Base-by-base conservation (phyloP, 345 rosid genomes). In the Hibiscus trionum region DNA sequence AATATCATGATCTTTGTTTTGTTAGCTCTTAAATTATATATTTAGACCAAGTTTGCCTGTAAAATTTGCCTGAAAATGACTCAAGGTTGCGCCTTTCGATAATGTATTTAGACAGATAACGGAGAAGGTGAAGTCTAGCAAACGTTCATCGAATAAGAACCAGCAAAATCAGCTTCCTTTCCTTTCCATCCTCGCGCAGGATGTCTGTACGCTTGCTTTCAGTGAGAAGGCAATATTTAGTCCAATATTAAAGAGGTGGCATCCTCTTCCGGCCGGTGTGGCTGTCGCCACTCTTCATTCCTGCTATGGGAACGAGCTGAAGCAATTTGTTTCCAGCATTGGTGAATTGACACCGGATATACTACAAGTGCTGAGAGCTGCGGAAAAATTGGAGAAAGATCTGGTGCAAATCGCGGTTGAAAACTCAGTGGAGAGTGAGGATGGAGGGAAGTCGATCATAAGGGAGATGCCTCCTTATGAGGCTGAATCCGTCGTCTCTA, bases 391-490 rank as follows among this genome's bases (percentile, higher is more conserved):
- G 80, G 99, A 95, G 83, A 84, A 91, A 80, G 97, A 91, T 90
- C 97, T 94, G 46, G 98, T 94, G 63, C 98, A 90, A 83, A 94
- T 95, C 62, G 97, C 99, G 14, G 99, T 95, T 19, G 99, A 91
- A 84, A 97, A 92, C 83, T 86, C 97, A 0, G 99, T 95, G 62
- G 93, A 95, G 72, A 86, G 97, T 72, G 99, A 95, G 75, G 99
- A 95, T 76, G 99, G 99, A 61, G 99, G 99, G 68, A 95, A 95
- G 83, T 95, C 93, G 61, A 90, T 95, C 67, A 95, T 95, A 65
- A 91, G 99, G 24, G 99, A 95, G 83, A 95, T 95, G 99, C 96
- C 99, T 75, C 97, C 99, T 44, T 94, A 72, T 55, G 97, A 94
- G 78, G 97, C 95, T 19, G 98, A 91, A 77, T 80, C 90, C 3